A percentile compares a stretch with the other conserved stretches of the same genome.
phyloP scores from a whole-genome alignment of 2,329 filamentous ascomycete species.

The Trichoderma gracile region DNA sequence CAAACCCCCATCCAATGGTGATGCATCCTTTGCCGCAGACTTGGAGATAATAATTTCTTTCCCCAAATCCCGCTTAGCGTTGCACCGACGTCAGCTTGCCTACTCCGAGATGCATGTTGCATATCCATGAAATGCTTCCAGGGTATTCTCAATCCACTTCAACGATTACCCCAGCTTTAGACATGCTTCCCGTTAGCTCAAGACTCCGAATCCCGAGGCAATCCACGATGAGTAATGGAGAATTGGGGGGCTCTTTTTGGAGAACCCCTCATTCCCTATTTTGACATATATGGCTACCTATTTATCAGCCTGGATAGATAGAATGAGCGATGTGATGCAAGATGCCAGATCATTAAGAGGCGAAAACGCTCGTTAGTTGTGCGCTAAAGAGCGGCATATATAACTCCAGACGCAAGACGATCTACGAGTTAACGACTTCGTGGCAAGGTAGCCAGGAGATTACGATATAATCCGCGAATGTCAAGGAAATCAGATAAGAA shows the following conservation, averaged over 20 bases:
- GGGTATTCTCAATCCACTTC: not conserved
- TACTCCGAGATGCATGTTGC: not conserved
- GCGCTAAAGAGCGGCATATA: constrained; percentile 1
- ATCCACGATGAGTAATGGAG: constrained; percentile 9
- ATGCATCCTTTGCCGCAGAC: constrained; percentile 14
- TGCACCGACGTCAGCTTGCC: not conserved
- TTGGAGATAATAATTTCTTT: not conserved
- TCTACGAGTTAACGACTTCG: no score
- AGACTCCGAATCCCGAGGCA: constrained; percentile 20
- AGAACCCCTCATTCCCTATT: constrained; percentile 9
- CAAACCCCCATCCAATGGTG: not conserved
- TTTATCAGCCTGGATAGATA: constrained; percentile 7
- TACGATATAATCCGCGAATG: not conserved
- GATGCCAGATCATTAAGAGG: not conserved
- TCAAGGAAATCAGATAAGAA: not conserved
- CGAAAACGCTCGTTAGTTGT: not conserved
- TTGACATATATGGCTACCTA: constrained; percentile 11
- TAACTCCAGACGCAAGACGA: no score
- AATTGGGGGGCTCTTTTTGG: not conserved
- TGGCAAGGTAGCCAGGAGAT: no score
- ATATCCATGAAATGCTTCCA: not conserved
- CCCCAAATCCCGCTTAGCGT: constrained; percentile 5
- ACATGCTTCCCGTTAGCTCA: not conserved
- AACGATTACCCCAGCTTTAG: constrained; percentile 14
- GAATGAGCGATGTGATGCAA: no score